phyloP scores from a whole-genome alignment of 371 early-diverging fungal species.

The Mortierella sp. region DNA sequence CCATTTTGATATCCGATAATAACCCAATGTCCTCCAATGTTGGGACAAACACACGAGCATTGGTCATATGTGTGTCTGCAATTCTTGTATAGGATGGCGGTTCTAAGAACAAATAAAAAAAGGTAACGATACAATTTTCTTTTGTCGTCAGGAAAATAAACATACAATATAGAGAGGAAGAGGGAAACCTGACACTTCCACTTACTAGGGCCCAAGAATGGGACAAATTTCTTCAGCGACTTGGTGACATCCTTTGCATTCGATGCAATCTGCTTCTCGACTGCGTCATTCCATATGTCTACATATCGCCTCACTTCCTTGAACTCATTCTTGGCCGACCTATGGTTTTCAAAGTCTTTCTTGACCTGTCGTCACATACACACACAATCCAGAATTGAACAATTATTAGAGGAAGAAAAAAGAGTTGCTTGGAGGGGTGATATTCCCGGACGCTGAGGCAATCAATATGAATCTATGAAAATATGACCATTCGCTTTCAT shows the following conservation, averaged over 20 bases:
- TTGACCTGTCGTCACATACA: conserved; percentile 18
- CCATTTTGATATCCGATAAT: conserved; percentile 50
- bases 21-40: conserved; percentile 41
- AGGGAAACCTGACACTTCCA: neutral
- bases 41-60: conserved; percentile 36
- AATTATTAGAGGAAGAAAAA: neutral
- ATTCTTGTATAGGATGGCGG: conserved; percentile 47
- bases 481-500: no score
- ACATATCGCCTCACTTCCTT: conserved; percentile 49
- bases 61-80: conserved; percentile 35
- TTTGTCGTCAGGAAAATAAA: no score
- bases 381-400: no score
- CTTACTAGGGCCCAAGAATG: conserved; percentile 50
- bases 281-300: conserved; percentile 52
- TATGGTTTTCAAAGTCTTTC: conserved; percentile 38
- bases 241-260: conserved; percentile 48
- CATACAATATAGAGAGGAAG: neutral
- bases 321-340: conserved; percentile 39
- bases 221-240: conserved; percentile 49
- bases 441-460: no score
- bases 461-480: no score
- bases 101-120: conserved; percentile 5
- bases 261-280: conserved; percentile 50
- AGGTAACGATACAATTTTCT: no score
- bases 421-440: no score